Percentiles rank a stretch among this genome's conserved stretches.
phyloP scores from a whole-genome alignment of 768 basidiomycete species.

The Russula olivacea region DNA sequence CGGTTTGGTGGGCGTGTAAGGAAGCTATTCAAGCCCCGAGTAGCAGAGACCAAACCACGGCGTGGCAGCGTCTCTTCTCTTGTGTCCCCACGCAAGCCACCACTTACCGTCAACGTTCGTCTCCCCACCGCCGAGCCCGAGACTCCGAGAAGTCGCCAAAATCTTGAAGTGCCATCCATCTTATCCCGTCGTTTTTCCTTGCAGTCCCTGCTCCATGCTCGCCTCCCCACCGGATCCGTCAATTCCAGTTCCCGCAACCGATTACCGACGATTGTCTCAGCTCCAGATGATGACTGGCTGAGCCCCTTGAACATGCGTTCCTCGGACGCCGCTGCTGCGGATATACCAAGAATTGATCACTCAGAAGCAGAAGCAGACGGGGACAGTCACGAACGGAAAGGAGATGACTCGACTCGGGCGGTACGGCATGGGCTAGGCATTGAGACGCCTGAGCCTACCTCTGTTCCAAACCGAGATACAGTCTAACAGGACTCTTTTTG shows the following conservation, averaged over 20 bases:
- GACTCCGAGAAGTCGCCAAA: slow-evolving; percentile 9
- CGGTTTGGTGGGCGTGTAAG: slow-evolving; percentile 22
- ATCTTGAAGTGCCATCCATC: neutral
- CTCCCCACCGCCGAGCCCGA: slow-evolving; percentile 6
- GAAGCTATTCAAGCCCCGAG: slow-evolving; percentile 18
- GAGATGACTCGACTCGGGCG: neutral
- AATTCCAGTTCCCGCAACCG: slow-evolving; percentile 10
- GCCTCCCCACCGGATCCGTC: slow-evolving; percentile 2
- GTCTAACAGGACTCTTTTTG: neutral
- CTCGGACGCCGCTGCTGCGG: neutral
- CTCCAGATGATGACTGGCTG: slow-evolving; percentile 2
- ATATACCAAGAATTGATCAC: neutral
- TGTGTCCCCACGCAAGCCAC: slow-evolving; percentile 1
- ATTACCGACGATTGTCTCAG: slow-evolving; percentile 13
- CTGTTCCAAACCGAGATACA: neutral
- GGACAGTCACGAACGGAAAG: neutral
- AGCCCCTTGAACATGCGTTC: neutral
- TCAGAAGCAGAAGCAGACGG: neutral
- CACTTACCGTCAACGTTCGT: slow-evolving; percentile 10
- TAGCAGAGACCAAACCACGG: slow-evolving; percentile 8
- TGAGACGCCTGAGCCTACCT: neutral
- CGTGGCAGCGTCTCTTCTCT: slow-evolving; percentile 10
- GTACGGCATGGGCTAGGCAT: slow-evolving; percentile 1
- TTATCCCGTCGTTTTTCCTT: slow-evolving; percentile 21
- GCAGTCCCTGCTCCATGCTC: slow-evolving; percentile 19